phyloP scores from a whole-genome alignment of 176 grass and related monocot species.

The Hordeum marinum region DNA sequence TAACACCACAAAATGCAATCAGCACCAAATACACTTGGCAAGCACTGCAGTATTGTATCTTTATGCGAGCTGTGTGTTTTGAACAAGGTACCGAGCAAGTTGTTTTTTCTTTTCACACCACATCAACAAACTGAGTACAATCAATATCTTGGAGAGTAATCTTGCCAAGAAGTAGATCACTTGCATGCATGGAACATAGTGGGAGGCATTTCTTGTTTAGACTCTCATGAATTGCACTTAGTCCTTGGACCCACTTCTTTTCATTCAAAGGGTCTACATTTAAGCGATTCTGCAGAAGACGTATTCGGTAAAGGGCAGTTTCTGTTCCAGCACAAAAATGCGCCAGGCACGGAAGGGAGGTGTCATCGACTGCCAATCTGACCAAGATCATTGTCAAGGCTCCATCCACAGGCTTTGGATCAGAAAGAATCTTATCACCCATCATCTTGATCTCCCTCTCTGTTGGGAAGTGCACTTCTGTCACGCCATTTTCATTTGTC shows the following conservation, averaged over 20 bases:
- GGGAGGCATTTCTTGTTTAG: conserved; percentile 88
- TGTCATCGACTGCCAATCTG: conserved; percentile 55
- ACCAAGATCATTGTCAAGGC: conserved; percentile 74
- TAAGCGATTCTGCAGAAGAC: conserved; percentile 80
- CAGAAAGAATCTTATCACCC: conserved; percentile 69
- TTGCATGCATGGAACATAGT: conserved; percentile 68
- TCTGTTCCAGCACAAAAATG: conserved; percentile 69
- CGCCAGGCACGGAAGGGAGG: conserved; percentile 43
- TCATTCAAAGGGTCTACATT: conserved; percentile 81
- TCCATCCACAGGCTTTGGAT: conserved; percentile 79
- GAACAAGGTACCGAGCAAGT: neutral
- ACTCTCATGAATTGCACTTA: conserved; percentile 79
- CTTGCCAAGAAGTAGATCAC: conserved; percentile 68
- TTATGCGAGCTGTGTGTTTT: neutral
- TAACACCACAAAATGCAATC: neutral
- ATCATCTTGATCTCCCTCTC: conserved; percentile 93
- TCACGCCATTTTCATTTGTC: conserved; percentile 40
- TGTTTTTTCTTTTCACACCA: too few species aligned
- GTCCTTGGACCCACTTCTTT: conserved; percentile 74
- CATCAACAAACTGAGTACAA: conserved; percentile 65
- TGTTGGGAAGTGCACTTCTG: conserved; percentile 59
- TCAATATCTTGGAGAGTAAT: conserved; percentile 88
- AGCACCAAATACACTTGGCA: neutral
- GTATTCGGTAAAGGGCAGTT: conserved; percentile 60
- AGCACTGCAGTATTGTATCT: neutral